These are phyloP conservation scores for Metarhizium humberi DNA, from an alignment of 2,329 filamentous ascomycete genomes.

Conservation along the genomic window DNA sequence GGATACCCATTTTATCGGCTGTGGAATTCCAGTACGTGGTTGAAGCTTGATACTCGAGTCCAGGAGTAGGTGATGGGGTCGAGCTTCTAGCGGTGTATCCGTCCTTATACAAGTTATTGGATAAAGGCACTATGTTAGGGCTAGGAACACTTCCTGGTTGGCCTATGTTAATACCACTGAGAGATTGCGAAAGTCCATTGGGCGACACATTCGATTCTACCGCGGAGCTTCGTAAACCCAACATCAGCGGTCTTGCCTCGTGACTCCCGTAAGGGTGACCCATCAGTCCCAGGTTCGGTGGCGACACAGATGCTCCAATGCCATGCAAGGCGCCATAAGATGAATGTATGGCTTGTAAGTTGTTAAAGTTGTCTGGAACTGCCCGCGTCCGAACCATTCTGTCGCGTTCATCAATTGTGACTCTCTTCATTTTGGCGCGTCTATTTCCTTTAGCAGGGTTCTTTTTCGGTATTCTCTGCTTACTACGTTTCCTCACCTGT, in stretches of 20 bases:
- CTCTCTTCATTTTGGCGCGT: constrained; percentile 62
- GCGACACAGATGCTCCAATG: constrained; percentile 36
- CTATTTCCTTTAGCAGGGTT: constrained; percentile 25
- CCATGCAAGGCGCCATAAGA: constrained; percentile 54
- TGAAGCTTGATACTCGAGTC: constrained; percentile 10
- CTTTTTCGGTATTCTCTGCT: not conserved
- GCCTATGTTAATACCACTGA: constrained; percentile 57
- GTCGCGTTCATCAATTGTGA: constrained; percentile 61
- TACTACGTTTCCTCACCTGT: constrained; percentile 53
- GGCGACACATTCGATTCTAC: constrained; percentile 59
- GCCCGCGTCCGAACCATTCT: constrained; percentile 65
- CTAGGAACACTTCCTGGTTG: constrained; percentile 39
- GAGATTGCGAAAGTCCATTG: constrained; percentile 56
- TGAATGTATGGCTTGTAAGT: constrained; percentile 58
- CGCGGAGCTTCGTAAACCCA: constrained; percentile 57
- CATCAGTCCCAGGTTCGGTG: constrained; percentile 32
- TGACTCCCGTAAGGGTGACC: constrained; percentile 45
- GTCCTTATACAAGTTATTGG: constrained; percentile 45
- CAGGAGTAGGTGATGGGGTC: constrained; percentile 33
- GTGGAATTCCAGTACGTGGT: constrained; percentile 3
- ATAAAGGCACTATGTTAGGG: constrained; percentile 47
- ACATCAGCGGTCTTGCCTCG: constrained; percentile 58
- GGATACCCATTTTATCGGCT: not conserved
- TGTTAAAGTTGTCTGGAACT: constrained; percentile 62
- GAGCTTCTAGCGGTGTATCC: constrained; percentile 44